These are phyloP conservation scores for Macrophomina pseudophaseolina DNA, from an alignment of 2,329 filamentous ascomycete species.

Conservation along the genomic window DNA sequence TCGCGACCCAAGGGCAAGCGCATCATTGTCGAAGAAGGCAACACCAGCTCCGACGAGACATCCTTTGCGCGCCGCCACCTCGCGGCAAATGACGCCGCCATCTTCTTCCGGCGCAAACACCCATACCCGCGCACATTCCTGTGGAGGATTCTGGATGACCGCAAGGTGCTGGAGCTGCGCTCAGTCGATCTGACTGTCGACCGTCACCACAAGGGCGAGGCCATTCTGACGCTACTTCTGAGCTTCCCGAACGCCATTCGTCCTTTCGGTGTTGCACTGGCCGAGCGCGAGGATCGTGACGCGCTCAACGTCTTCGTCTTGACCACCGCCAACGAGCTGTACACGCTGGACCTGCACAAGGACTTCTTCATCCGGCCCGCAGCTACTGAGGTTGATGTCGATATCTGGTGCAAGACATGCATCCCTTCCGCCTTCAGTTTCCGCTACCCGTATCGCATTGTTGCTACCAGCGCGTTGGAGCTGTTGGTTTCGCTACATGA, in stretches of 20 bases:
- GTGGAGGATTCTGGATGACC: conserved; percentile 86
- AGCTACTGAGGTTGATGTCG: conserved; percentile 73
- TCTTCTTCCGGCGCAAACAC: conserved; percentile 82
- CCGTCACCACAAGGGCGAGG: conserved; percentile 63
- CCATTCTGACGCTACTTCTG: conserved; percentile 76
- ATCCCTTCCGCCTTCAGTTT: conserved; percentile 75
- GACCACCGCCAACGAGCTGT: conserved; percentile 78
- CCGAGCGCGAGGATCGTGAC: conserved; percentile 79
- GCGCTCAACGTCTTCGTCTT: conserved; percentile 79
- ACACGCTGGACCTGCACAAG: conserved; percentile 80
- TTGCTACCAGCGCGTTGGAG: conserved; percentile 74
- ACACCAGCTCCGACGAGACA: conserved; percentile 67
- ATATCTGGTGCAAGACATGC: conserved; percentile 77
- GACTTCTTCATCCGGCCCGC: conserved; percentile 77
- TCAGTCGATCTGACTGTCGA: conserved; percentile 78
- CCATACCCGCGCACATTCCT: conserved; percentile 82
- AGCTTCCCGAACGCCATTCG: conserved; percentile 76
- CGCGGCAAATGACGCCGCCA: conserved; percentile 72
- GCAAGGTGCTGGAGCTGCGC: conserved; percentile 80
- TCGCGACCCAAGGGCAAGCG: conserved; percentile 40
- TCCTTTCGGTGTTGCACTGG: conserved; percentile 78
- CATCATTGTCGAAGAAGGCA: conserved; percentile 44
- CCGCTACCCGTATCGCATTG: conserved; percentile 79
- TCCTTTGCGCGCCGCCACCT: conserved; percentile 75
- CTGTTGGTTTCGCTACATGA: conserved; percentile 82